Conservation (phyloP, 139 green algal species). For the Chlamydomonas eustigma region DNA sequence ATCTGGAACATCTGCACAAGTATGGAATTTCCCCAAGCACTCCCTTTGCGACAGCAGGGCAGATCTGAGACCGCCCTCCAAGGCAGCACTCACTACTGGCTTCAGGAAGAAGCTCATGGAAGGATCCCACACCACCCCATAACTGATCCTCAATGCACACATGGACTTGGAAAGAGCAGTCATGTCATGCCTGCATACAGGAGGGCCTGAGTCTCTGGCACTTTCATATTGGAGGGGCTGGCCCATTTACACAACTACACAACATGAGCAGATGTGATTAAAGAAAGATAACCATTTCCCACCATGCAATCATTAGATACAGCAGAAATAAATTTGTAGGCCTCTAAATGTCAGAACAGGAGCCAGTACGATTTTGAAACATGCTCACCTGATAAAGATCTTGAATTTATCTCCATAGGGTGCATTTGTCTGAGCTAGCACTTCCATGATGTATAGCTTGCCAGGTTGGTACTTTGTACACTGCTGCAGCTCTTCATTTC, state of each 20-base stretch:
- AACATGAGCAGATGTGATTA: neutral
- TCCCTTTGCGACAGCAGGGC: neutral
- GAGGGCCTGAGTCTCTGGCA: no score
- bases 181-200: neutral
- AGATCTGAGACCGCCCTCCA: conserved; percentile 1
- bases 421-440: conserved; percentile 21
- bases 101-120: conserved; percentile 11
- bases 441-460: conserved; percentile 30
- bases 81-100: neutral
- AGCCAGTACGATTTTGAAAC: no score
- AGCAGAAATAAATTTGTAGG: no score
- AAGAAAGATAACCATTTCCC: neutral
- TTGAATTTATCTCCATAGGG: conserved; percentile 51
- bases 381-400: conserved; percentile 33
- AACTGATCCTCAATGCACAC: neutral
- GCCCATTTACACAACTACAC: neutral
- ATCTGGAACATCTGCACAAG: neutral
- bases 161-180: neutral
- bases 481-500: conserved; percentile 34
- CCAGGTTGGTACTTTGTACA: conserved; percentile 14
- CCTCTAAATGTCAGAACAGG: no score
- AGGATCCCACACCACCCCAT: neutral
- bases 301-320: neutral
- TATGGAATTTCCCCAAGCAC: neutral
- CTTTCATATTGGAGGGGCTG: no score